Base-by-base conservation (phyloP, 2,329 filamentous ascomycete species). In the Emergomyces orientalis region DNA sequence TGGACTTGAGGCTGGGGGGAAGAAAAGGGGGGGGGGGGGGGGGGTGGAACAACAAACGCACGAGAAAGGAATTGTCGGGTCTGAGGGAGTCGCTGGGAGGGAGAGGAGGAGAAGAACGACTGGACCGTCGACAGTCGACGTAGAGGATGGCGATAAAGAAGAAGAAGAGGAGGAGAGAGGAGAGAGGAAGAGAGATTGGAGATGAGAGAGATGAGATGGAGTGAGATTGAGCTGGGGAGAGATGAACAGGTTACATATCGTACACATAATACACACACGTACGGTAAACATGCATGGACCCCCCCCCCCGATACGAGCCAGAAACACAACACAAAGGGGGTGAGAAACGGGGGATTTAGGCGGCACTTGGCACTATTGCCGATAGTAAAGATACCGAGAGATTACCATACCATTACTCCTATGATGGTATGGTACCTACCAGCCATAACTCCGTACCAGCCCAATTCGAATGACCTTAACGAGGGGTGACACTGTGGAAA, bases 81-180 rank as follows among this genome's bases (percentile, higher is more conserved):
- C n/a, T 34, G 17, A 39, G 25, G 22, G 17, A 19, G 59, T 54
- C 59, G 59, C 27, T 54, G 47, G 32, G 64, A 68, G 65, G 68
- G 65, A 64, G 63, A 56, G 62, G 54, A 64, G 63, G 60, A 62
- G 64, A 62, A 14, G 43, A 39, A 47, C 54, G 22, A 57, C 51
- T 45, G 37, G 39, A 60, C 9, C 37, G 60, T 59, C 27, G 61
- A 62, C 34, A 59, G 56, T 37, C 56, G 52, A 41, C 47, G 34
- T 45, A 4, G 60, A 60, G 52, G 56, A 52, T 49, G 56, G 25
- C 25, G 55, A 55, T n/a, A 19, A 58, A 60, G 47, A 30, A 52
- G 56, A 34, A 61, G 60, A 66, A 67, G 63, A 65, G 63, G 68
- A 68, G 66, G 64, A 68, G 67, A 63, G 65, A 59, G 62, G 63